Evolutionary conservation across 75 land plant species (phyloP), one percentile per base, ranked within the genome.

Genomic region (Sequoiadendron giganteum): DNA sequence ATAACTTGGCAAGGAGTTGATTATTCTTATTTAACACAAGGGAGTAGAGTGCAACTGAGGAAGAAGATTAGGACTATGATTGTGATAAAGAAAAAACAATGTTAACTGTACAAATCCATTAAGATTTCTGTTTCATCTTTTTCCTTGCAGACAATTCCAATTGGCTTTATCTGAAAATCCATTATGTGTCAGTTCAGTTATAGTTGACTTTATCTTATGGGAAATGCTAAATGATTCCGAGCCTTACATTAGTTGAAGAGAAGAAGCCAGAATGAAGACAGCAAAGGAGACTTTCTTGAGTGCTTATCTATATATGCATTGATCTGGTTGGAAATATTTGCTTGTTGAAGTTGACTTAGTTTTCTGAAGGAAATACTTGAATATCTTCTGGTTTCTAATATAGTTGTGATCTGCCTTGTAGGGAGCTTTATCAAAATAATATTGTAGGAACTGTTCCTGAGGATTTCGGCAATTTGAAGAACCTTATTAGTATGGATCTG

Each of bases 401-500:
- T 28, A 2, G 7, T 65, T 65, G n/a, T 25, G 70, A 65, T 65
- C 70, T 65, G 8, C 70, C n/a, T 28, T 65, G 70, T 65, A 94
- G 95, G 85, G 92, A 92, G 88, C 91, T 95, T 7, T 93, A 91
- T 87, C 87, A 87, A 85, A 95, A 95, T 88, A 88, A 90, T 47
- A 42, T 95, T 11, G 82, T 30, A 9, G 95, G 95, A 52, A 83
- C 76, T 7, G 93, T 95, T 42, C 95, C 95, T 42, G 75, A 65
- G 28, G 95, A 93, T 78, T 90, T 95, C 48, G 95, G 95, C 8
- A 88, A 89, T 84, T 85, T 95, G 75, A 92, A 86, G 70, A 87
- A 80, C 1, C 93, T 95, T 30, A 85, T 93, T 2, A 93, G 93
- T 86, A 86, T 95, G 82, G 92, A 91, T 75, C 86, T 95, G 45